phyloP scores from a whole-genome alignment of 805 yeast genomes.

The Myxozyma sirexii region DNA sequence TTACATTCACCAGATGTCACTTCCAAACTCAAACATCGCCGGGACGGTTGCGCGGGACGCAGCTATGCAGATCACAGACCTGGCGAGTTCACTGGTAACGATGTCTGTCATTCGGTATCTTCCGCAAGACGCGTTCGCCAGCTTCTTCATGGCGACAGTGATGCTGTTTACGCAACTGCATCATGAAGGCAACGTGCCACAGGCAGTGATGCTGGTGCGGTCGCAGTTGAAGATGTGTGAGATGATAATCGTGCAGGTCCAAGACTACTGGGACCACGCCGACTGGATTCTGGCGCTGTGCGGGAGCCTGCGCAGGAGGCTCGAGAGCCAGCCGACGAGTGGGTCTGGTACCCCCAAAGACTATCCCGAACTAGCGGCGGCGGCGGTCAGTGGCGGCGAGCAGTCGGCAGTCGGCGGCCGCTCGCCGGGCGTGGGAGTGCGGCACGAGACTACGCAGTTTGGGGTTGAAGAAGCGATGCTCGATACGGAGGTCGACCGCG shows the following conservation, averaged over 20 bases:
- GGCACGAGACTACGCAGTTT: too few species aligned
- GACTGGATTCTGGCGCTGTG: constrained; percentile 28
- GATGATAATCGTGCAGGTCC: constrained; percentile 18
- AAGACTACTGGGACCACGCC: constrained; percentile 34
- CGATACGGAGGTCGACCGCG: background rate
- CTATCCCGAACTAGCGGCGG: too few species aligned
- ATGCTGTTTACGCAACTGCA: constrained; percentile 14
- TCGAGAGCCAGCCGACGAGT: too few species aligned
- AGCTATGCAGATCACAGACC: constrained; percentile 14
- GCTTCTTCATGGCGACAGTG: constrained; percentile 28
- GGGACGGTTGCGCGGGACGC: constrained; percentile 23
- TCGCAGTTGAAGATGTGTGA: constrained; percentile 26
- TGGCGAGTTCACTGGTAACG: constrained; percentile 14
- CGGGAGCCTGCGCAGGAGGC: background rate
- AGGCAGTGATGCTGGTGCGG: too few species aligned
- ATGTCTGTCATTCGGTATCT: constrained; percentile 5
- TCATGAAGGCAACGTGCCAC: background rate
- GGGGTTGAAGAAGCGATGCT: too few species aligned
- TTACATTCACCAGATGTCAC: constrained; percentile 23
- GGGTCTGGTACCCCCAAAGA: too few species aligned
- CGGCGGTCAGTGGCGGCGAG: too few species aligned
- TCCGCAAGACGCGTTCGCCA: constrained; percentile 23
- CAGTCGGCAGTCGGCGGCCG: too few species aligned
- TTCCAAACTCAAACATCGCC: background rate
- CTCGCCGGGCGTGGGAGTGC: too few species aligned